Percentiles rank a stretch among this genome's conserved stretches.
Evolutionary conservation across 164 flowering plant species (phyloP).

Genomic region (Saururus chinensis): DNA sequence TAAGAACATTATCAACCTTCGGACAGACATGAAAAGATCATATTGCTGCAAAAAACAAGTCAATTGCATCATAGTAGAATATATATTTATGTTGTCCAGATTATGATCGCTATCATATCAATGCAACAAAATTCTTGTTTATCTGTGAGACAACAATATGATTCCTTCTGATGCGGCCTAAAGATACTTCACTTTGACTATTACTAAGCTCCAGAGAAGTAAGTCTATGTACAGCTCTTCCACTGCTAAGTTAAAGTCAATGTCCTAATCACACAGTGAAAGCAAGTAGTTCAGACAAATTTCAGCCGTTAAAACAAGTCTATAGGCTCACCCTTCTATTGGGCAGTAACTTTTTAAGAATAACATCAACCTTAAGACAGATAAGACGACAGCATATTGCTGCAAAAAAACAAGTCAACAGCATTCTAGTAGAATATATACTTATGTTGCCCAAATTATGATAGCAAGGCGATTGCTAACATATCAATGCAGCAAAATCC

Average conservation of each 20-base stretch:
- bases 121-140: too few species aligned
- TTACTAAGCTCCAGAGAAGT: constrained; percentile 52
- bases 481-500: too few species aligned
- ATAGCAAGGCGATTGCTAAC: too few species aligned
- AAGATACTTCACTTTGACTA: too few species aligned
- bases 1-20: too few species aligned
- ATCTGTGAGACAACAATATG: too few species aligned
- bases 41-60: background rate
- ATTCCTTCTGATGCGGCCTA: too few species aligned
- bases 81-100: background rate
- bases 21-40: too few species aligned
- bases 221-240: constrained; percentile 59
- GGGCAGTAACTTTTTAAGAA: background rate
- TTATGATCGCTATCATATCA: background rate
- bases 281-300: background rate
- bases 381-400: background rate
- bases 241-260: constrained; percentile 59
- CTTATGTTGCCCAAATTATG: background rate
- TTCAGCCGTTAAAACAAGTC: background rate
- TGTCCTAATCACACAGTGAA: constrained; percentile 33
- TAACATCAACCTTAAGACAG: too few species aligned
- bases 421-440: background rate
- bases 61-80: background rate
- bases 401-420: background rate
- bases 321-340: background rate